Conservation (phyloP, 2,329 filamentous ascomycete genomes). For the Monosporascus sp. region DNA sequence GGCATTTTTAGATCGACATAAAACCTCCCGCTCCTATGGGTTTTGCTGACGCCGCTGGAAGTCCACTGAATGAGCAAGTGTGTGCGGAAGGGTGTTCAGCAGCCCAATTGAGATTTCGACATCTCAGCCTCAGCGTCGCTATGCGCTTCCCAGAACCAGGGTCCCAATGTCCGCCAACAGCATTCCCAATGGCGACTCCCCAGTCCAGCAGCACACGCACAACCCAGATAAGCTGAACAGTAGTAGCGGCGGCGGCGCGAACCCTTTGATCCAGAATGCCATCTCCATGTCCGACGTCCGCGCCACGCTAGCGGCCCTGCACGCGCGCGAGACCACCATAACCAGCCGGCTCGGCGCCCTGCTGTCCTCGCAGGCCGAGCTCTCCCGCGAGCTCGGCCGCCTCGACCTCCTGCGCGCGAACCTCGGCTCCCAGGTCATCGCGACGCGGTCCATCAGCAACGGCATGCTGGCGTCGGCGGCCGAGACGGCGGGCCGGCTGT, state of each 20-base stretch:
- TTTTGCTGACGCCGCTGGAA: slow-evolving; percentile 2
- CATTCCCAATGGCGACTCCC: slow-evolving; percentile 28
- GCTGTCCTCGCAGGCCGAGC: slow-evolving; percentile 76
- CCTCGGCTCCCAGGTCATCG: slow-evolving; percentile 80
- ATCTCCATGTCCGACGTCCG: slow-evolving; percentile 75
- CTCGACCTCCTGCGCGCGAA: slow-evolving; percentile 86
- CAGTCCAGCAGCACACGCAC: slow-evolving; percentile 19
- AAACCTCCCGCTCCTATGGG: not conserved
- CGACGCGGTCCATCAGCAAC: slow-evolving; percentile 78
- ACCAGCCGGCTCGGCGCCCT: slow-evolving; percentile 71
- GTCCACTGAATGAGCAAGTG: slow-evolving; percentile 3
- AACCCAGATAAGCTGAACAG: slow-evolving; percentile 22
- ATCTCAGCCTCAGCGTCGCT: slow-evolving; percentile 19
- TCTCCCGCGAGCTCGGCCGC: slow-evolving; percentile 79
- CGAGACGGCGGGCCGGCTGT: slow-evolving; percentile 78
- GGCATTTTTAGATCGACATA: not conserved
- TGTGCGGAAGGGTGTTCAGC: slow-evolving; percentile 9
- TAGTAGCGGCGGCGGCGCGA: slow-evolving; percentile 11
- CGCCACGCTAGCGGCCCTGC: slow-evolving; percentile 68
- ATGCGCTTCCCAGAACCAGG: slow-evolving; percentile 25
- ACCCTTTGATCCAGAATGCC: slow-evolving; percentile 58
- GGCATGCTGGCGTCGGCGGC: slow-evolving; percentile 86
- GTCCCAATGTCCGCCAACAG: slow-evolving; percentile 31
- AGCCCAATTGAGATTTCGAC: slow-evolving; percentile 15
- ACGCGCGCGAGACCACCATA: slow-evolving; percentile 69